These are phyloP conservation scores for Leishmania martiniquensis DNA, from an alignment of 208 protist genomes.

Conservation along the genomic window DNA sequence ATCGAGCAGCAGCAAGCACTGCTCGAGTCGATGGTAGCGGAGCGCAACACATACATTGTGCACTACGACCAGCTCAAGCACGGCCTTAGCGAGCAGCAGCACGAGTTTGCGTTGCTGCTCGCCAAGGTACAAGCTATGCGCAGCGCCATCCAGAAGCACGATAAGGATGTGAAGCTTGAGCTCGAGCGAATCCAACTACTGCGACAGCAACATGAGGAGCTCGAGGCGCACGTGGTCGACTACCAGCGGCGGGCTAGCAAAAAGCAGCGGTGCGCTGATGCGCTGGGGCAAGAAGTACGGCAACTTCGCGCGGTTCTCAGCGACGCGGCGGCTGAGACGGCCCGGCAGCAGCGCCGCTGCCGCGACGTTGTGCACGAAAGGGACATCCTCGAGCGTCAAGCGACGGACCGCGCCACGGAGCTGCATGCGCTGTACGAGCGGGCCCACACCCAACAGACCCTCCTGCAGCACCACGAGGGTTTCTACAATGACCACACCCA, in stretches of 20 bases:
- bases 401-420: constrained; percentile 96
- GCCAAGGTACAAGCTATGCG: constrained; percentile 93
- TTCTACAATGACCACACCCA: constrained; percentile 91
- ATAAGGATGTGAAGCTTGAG: constrained; percentile 56
- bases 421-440: constrained; percentile 96
- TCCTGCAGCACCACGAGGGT: constrained; percentile 93
- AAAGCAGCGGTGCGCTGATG: constrained; percentile 39
- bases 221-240: constrained; percentile 48
- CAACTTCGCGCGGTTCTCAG: constrained; percentile 94
- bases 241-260: constrained; percentile 47
- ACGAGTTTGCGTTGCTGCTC: constrained; percentile 95
- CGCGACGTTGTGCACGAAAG: constrained; percentile 94
- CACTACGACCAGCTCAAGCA: constrained; percentile 95
- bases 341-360: constrained; percentile 92
- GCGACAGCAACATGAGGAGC: constrained; percentile 50
- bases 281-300: constrained; percentile 77
- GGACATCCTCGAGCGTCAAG: constrained; percentile 93
- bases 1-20: constrained; percentile 74
- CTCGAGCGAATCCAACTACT: constrained; percentile 48
- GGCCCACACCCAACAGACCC: constrained; percentile 94
- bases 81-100: constrained; percentile 94
- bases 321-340: constrained; percentile 87
- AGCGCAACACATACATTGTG: constrained; percentile 97
- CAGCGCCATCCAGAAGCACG: constrained; percentile 92
- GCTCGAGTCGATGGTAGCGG: constrained; percentile 94